phyloP scores from a whole-genome alignment of 2,329 filamentous ascomycete species.

The Cadophora sp. region DNA sequence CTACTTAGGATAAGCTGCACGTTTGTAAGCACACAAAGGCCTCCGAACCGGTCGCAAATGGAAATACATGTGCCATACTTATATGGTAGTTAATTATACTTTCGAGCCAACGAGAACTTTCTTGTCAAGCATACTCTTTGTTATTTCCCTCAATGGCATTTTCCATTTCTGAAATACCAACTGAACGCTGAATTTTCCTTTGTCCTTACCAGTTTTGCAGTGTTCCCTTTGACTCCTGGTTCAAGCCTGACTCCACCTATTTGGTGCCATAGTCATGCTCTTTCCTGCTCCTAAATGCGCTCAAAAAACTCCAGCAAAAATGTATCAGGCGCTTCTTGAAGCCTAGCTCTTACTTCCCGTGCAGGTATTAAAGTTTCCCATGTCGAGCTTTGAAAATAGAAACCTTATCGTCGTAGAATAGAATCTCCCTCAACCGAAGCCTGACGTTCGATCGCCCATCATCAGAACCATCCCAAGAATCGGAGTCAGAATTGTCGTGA shows the following conservation, averaged over 20 bases:
- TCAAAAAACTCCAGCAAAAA: conserved; percentile 25
- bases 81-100: background rate
- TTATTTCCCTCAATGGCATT: background rate
- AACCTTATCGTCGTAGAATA: conserved; percentile 86
- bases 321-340: conserved; percentile 7
- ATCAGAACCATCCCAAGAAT: conserved; percentile 57
- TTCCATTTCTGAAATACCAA: conserved; percentile 7
- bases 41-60: background rate
- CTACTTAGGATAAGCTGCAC: conserved; percentile 4
- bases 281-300: conserved; percentile 22
- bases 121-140: background rate
- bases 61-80: background rate
- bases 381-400: conserved; percentile 77
- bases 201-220: conserved; percentile 11
- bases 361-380: conserved; percentile 37
- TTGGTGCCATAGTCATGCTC: conserved; percentile 21
- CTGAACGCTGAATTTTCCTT: conserved; percentile 12
- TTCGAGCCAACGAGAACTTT: background rate
- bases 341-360: conserved; percentile 2
- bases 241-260: conserved; percentile 14
- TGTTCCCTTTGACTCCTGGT: conserved; percentile 8
- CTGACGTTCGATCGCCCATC: conserved; percentile 50
- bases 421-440: conserved; percentile 75
- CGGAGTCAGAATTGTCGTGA: conserved; percentile 56
- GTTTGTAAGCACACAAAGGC: background rate